These are phyloP conservation scores for Plasmodium sp. DNA, from an alignment of 169 alveolate species.

Conservation along the genomic window DNA sequence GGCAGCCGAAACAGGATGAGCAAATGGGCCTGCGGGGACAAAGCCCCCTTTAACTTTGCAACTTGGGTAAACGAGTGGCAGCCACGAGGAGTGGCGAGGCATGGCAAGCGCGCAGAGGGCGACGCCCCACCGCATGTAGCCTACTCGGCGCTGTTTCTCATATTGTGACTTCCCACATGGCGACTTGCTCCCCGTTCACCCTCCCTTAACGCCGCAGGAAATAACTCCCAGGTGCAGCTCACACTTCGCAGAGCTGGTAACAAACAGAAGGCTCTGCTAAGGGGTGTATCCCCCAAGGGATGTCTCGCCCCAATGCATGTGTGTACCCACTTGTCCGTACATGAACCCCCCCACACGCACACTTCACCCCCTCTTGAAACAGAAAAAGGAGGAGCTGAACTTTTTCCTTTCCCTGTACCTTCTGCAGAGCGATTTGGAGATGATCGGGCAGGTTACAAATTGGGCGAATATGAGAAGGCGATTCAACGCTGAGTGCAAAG, in stretches of 20 bases:
- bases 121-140: background rate
- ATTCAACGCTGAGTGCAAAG: background rate
- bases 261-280: background rate
- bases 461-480: background rate
- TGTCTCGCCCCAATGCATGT: background rate
- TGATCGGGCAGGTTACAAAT: slow-evolving; percentile 21
- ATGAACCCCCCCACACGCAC: background rate
- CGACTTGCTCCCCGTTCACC: background rate
- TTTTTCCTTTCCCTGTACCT: background rate
- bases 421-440: slow-evolving; percentile 31
- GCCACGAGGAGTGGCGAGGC: no score
- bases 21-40: background rate
- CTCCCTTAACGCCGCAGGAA: background rate
- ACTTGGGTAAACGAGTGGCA: background rate
- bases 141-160: background rate
- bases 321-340: background rate
- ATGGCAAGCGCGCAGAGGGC: background rate
- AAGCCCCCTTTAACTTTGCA: background rate
- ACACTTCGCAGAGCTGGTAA: slow-evolving; percentile 5
- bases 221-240: background rate
- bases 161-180: background rate
- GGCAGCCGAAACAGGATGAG: background rate
- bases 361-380: background rate
- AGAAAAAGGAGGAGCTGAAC: slow-evolving; percentile 1
- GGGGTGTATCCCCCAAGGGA: background rate